phyloP scores from a whole-genome alignment of 2,329 filamentous ascomycete genomes.

The Chrysoporthe deuterocubensis region DNA sequence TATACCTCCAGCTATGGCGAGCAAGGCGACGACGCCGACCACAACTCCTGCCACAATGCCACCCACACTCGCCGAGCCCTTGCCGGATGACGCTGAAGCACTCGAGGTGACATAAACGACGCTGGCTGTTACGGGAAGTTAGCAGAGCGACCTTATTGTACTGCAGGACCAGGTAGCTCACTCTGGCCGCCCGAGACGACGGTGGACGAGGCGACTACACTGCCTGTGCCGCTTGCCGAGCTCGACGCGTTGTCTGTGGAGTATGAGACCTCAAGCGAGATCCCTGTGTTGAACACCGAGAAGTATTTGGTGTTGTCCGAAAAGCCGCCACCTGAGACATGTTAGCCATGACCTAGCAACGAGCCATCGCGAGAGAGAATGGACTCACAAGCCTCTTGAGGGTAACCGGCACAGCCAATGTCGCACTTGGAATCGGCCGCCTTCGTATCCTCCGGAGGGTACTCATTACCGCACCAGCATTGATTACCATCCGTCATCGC shows the following conservation, averaged over 20 bases:
- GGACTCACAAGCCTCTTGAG: conserved; percentile 61
- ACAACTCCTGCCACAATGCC: conserved; percentile 89
- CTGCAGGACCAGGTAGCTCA: neutral
- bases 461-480: conserved; percentile 74
- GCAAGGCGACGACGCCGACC: conserved; percentile 75
- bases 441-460: conserved; percentile 63
- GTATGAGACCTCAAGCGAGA: conserved; percentile 45
- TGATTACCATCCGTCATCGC: conserved; percentile 63
- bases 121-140: conserved; percentile 26
- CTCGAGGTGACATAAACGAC: conserved; percentile 36
- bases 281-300: conserved; percentile 57
- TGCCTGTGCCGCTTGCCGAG: conserved; percentile 32
- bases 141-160: neutral
- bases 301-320: conserved; percentile 40
- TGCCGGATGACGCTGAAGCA: conserved; percentile 32
- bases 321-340: conserved; percentile 55
- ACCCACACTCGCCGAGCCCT: conserved; percentile 67
- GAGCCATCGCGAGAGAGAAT: neutral
- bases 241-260: conserved; percentile 35
- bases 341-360: conserved; percentile 21
- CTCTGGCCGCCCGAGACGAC: conserved; percentile 25
- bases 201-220: conserved; percentile 26
- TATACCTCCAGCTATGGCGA: conserved; percentile 66
- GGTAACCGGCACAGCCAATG: conserved; percentile 67
- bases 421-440: conserved; percentile 66